Evolutionary conservation across 495 filamentous ascomycete species (phyloP).

Genomic region (Xylaria telfairii): DNA sequence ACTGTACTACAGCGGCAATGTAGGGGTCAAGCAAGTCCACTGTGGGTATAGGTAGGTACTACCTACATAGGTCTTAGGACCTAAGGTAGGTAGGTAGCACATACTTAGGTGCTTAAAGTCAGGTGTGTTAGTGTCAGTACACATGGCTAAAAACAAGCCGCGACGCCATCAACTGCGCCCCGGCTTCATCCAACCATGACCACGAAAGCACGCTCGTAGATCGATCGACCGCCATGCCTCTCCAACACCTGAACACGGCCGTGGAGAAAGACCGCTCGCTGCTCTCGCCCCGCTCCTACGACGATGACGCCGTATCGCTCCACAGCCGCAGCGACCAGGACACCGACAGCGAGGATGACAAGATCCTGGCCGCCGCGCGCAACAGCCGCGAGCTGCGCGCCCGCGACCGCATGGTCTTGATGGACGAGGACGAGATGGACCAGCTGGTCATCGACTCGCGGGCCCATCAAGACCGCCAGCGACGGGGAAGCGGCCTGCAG

Average conservation of each 20-base stretch:
- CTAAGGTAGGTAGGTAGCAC: too few relatives aligned
- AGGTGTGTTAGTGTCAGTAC: too few relatives aligned
- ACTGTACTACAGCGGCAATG: not conserved
- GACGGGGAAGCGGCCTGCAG: constrained; percentile 54
- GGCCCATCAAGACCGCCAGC: constrained; percentile 54
- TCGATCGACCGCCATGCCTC: constrained; percentile 30
- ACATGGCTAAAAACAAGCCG: too few relatives aligned
- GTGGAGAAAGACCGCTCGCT: constrained; percentile 50
- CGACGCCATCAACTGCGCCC: not conserved
- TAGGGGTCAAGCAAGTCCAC: too few relatives aligned
- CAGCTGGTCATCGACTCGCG: constrained; percentile 66
- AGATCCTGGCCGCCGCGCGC: constrained; percentile 65
- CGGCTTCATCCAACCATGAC: not conserved
- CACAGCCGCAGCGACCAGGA: constrained; percentile 73
- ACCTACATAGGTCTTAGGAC: too few relatives aligned
- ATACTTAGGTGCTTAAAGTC: too few relatives aligned
- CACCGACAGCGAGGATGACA: constrained; percentile 78
- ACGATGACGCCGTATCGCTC: constrained; percentile 71
- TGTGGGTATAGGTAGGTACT: too few relatives aligned
- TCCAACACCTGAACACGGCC: constrained; percentile 30
- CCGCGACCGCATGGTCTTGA: constrained; percentile 77
- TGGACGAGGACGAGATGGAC: constrained; percentile 89
- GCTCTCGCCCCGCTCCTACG: constrained; percentile 68
- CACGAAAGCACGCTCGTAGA: not conserved
- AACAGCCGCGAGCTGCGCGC: constrained; percentile 73